Evolutionary conservation across 1,284 basidiomycete genomes (phyloP).

Genomic region (Cryptococcus sp.): DNA sequence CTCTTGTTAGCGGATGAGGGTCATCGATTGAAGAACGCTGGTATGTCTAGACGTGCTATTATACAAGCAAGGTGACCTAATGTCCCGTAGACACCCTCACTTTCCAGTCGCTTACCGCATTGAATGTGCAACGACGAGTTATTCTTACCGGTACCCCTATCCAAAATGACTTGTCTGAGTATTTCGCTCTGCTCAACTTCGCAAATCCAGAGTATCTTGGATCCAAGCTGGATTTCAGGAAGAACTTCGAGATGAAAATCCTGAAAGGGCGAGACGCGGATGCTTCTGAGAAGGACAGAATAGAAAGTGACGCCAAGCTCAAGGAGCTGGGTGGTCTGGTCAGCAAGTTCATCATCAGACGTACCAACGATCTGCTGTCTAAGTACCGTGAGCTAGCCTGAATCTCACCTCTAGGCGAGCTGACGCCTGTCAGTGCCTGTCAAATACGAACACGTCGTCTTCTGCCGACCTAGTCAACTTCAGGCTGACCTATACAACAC

Average conservation of each 20-base stretch:
- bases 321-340: conserved; percentile 88
- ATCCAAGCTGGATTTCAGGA: conserved; percentile 85
- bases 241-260: conserved; percentile 93
- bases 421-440: conserved; percentile 68
- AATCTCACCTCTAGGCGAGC: background rate
- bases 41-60: conserved; percentile 49
- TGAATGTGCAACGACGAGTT: conserved; percentile 90
- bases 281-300: conserved; percentile 77
- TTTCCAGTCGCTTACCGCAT: conserved; percentile 75
- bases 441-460: conserved; percentile 99
- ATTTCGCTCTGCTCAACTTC: conserved; percentile 93
- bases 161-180: conserved; percentile 93
- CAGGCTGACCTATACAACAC: conserved; percentile 85
- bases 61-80: background rate
- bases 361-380: conserved; percentile 93
- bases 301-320: conserved; percentile 80
- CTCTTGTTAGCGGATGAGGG: conserved; percentile 94
- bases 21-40: conserved; percentile 93
- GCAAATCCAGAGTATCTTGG: conserved; percentile 96
- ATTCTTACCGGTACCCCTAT: conserved; percentile 97
- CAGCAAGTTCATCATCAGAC: conserved; percentile 92
- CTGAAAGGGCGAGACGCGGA: conserved; percentile 89
- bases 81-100: conserved; percentile 68
- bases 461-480: conserved; percentile 83
- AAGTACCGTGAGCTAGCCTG: conserved; percentile 72